Base-by-base conservation (phyloP, 1,284 basidiomycete species). In the Rhodotorula sp. region DNA sequence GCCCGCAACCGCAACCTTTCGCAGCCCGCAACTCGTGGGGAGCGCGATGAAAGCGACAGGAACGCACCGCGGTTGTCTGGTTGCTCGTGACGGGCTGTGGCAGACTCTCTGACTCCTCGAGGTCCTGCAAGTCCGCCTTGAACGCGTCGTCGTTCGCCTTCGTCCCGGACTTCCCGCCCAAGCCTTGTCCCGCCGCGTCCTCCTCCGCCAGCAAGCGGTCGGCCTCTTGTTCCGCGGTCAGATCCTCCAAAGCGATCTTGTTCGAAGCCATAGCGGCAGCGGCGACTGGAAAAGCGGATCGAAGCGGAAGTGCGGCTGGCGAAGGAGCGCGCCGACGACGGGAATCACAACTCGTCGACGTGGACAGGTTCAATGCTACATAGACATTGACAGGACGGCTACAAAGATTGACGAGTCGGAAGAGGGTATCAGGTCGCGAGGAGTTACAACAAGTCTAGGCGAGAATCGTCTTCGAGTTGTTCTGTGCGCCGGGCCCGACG, bases 171-270 rank as follows among this genome's bases (percentile, higher is more conserved):
- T 51, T 31, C 31, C 9, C 5, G 40, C 30, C 28, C 64, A 40
- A 20, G 52, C 59, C 46, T 34, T 34, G 34, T 34, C 34, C 24
- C 30, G 40, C 40, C 57, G 54, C 59, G 22, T 72, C 73, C 37
- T 74, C 71, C 37, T 69, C 73, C 0, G 59, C 65, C 16, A 74
- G 51, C 20, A 73, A 53, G 1, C 61, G 58, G 31, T 74, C 73
- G 7, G 73, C 73, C 52, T 74, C 73, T 22, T 64, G 63, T n/a
- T 72, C 70, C 15, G 70, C 69, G 24, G 58, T 57, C 3, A 62
- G 46, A 40, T 63, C 47, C 18, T 55, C 44, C 48, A 64, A 34
- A 15, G 34, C 22, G 26, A 64, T 26, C 44, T 64, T 56, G 56
- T 58, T 26, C n/a, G 31, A 28, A 30, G 26, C 48, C 16, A 26